Evolutionary conservation across 306 rosid genomes (phyloP).

Genomic region (Cicer pinnatifidum): DNA sequence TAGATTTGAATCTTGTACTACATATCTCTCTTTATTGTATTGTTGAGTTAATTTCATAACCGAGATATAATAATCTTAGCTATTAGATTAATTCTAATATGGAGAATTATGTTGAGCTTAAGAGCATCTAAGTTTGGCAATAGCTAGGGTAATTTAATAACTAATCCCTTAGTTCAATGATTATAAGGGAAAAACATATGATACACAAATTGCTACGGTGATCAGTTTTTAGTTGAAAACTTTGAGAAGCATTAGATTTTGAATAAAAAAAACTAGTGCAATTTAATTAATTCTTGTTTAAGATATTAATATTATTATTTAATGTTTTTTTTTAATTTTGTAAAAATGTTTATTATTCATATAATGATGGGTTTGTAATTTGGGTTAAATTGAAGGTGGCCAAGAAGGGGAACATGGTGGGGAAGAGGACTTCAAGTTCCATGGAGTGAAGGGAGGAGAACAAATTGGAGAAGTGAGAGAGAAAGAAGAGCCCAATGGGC

Average conservation of each 20-base stretch:
- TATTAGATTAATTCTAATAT: neutral
- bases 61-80: neutral
- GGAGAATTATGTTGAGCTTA: too few species aligned
- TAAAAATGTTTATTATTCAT: neutral
- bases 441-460: conserved; percentile 55
- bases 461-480: conserved; percentile 54
- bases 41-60: neutral
- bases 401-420: conserved; percentile 50
- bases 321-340: neutral
- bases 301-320: neutral
- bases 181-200: neutral
- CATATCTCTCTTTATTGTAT: neutral
- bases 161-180: neutral
- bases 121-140: too few species aligned
- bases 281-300: neutral
- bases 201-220: neutral
- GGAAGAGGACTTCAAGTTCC: conserved; percentile 59
- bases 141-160: neutral
- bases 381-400: conserved; percentile 45
- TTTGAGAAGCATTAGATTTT: neutral
- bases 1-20: neutral
- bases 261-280: neutral
- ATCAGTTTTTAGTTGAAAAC: neutral
- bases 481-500: conserved; percentile 62
- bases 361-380: neutral